Evolutionary conservation across 495 filamentous ascomycete species (phyloP).

Genomic region (Podospora anserina): DNA sequence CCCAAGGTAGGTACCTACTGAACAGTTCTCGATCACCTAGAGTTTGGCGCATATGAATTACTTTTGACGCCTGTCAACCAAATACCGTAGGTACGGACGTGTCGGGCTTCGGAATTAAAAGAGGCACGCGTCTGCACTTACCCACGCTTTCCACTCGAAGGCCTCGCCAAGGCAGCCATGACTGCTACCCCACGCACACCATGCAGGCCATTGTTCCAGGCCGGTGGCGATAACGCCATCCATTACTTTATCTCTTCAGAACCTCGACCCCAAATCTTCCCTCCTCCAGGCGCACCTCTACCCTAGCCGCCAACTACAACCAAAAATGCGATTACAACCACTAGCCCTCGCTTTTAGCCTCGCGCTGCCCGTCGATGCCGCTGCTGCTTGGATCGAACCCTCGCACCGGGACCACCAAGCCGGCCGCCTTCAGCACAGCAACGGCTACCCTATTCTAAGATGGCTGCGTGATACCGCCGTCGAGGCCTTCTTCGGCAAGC

Average conservation of each 20-base stretch:
- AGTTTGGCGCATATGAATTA: too few relatives aligned
- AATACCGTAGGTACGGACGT: too few relatives aligned
- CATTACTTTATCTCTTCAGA: conserved; percentile 2
- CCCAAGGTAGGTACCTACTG: too few relatives aligned
- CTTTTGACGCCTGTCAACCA: too few relatives aligned
- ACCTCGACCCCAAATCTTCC: neutral
- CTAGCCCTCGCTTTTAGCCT: conserved; percentile 25
- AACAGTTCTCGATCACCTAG: too few relatives aligned
- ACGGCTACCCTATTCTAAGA: conserved; percentile 42
- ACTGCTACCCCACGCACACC: neutral
- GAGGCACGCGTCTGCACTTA: neutral
- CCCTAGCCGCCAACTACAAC: neutral
- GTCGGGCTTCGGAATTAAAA: too few relatives aligned
- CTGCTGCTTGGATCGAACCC: conserved; percentile 23
- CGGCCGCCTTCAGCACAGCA: conserved; percentile 7
- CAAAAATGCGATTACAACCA: conserved; percentile 31
- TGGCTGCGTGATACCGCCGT: conserved; percentile 64
- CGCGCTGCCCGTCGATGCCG: conserved; percentile 23
- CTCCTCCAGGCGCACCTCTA: neutral
- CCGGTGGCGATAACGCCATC: conserved; percentile 5
- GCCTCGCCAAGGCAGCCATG: neutral
- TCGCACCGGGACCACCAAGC: conserved; percentile 12
- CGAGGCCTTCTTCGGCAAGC: conserved; percentile 60
- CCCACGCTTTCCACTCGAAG: neutral
- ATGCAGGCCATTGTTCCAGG: conserved; percentile 6